Percentiles rank a stretch among this genome's conserved stretches.
Conservation (phyloP, 495 filamentous ascomycete species). For the Xylaria palmicola region DNA sequence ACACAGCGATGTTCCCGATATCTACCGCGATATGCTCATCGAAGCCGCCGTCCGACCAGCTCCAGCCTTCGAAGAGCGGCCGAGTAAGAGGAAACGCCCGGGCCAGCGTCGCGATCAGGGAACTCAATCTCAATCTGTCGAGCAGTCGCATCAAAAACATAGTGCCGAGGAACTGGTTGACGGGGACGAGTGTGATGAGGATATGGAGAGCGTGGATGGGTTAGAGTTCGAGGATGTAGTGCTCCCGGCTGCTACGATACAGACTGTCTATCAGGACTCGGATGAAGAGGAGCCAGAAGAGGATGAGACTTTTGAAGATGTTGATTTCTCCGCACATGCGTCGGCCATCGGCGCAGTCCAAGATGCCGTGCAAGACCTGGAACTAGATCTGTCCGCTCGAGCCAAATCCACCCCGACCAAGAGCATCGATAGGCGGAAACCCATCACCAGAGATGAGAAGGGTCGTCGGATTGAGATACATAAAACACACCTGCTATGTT, state of each 20-base stretch:
- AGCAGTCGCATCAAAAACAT: constrained; percentile 13
- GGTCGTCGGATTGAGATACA: constrained; percentile 72
- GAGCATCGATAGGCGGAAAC: constrained; percentile 52
- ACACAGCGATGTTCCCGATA: constrained; percentile 44
- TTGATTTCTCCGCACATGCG: constrained; percentile 29
- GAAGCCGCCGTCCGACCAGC: constrained; percentile 54
- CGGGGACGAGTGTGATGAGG: constrained; percentile 30
- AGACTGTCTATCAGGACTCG: constrained; percentile 26
- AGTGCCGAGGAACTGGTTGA: background rate
- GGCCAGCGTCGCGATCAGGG: constrained; percentile 32
- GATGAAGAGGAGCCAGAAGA: constrained; percentile 35
- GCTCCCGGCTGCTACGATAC: constrained; percentile 22
- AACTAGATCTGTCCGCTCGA: constrained; percentile 52
- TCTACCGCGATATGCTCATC: constrained; percentile 67
- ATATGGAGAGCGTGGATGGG: constrained; percentile 36
- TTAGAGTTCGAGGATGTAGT: constrained; percentile 36
- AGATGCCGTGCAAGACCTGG: constrained; percentile 54
- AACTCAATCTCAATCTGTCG: constrained; percentile 1
- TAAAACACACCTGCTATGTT: constrained; percentile 80
- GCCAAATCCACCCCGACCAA: constrained; percentile 31
- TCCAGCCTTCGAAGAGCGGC: constrained; percentile 26
- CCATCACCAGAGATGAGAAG: constrained; percentile 68
- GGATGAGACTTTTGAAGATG: constrained; percentile 30
- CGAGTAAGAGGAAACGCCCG: constrained; percentile 42
- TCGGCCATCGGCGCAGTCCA: constrained; percentile 24